Conservation (phyloP, 306 rosid species). For the Medicago lupulina region DNA sequence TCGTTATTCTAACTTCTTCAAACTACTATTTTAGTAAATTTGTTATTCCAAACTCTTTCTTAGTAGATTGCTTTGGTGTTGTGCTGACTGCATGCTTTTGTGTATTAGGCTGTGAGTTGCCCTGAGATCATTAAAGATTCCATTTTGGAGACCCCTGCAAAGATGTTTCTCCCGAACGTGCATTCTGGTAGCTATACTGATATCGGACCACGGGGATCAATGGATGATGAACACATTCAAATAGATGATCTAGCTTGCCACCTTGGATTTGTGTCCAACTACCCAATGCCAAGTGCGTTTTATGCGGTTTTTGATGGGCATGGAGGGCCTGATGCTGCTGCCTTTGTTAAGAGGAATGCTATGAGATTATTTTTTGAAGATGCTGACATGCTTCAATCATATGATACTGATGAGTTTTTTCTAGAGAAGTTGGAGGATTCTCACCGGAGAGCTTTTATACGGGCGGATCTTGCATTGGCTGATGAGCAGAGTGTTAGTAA, state of each 20-base stretch:
- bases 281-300: conserved; percentile 66
- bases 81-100: conserved; percentile 4
- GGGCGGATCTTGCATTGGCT: conserved; percentile 85
- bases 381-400: conserved; percentile 59
- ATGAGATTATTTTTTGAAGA: conserved; percentile 83
- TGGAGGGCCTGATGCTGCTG: conserved; percentile 91
- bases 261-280: conserved; percentile 60
- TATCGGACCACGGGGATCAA: conserved; percentile 71
- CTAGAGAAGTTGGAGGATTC: conserved; percentile 70
- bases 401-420: conserved; percentile 59
- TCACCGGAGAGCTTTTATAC: conserved; percentile 72
- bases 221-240: conserved; percentile 90
- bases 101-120: conserved; percentile 64
- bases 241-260: conserved; percentile 82
- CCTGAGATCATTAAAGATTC: conserved; percentile 56
- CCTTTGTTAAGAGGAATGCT: conserved; percentile 78
- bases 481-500: conserved; percentile 63
- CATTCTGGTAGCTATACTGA: conserved; percentile 82
- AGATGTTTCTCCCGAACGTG: conserved; percentile 62
- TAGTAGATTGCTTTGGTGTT: conserved; percentile 10
- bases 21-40: background rate
- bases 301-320: conserved; percentile 97
- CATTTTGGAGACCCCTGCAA: conserved; percentile 51
- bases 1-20: too few species aligned
- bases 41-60: background rate